These are phyloP conservation scores for Ligustrum vulgare DNA, from an alignment of 257 asterid species.

Conservation along the genomic window DNA sequence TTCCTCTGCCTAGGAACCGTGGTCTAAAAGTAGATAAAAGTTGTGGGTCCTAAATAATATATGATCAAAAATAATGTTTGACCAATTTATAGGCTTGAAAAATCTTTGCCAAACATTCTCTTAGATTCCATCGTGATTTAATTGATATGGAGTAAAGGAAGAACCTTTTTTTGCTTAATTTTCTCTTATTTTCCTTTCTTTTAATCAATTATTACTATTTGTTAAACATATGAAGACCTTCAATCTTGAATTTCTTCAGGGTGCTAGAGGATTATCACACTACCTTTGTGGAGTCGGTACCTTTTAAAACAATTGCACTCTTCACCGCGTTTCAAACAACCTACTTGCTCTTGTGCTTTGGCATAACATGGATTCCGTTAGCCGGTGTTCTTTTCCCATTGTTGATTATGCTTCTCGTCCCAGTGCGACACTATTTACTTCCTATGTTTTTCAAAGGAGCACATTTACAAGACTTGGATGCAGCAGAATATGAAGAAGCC, in stretches of 20 bases:
- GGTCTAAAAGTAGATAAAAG: no score
- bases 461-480: slow-evolving; percentile 88
- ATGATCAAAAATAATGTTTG: no score
- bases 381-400: slow-evolving; percentile 95
- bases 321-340: slow-evolving; percentile 85
- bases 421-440: slow-evolving; percentile 80
- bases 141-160: no score
- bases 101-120: no score
- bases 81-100: no score
- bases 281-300: slow-evolving; percentile 86
- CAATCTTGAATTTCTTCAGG: slow-evolving; percentile 40
- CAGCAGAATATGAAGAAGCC: slow-evolving; percentile 94
- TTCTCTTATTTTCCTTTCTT: not conserved
- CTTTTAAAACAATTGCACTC: slow-evolving; percentile 75
- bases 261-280: slow-evolving; percentile 79
- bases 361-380: slow-evolving; percentile 91
- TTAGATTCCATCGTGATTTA: no score
- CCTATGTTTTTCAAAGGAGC: slow-evolving; percentile 84
- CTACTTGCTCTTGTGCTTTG: slow-evolving; percentile 84
- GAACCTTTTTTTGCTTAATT: not conserved
- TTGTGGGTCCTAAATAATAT: no score
- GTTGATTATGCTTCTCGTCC: slow-evolving; percentile 90
- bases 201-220: not conserved
- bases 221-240: not conserved
- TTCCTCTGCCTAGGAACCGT: no score